Evolutionary conservation across 2,329 filamentous ascomycete species (phyloP).

Genomic region (Calonectria henricotiae): DNA sequence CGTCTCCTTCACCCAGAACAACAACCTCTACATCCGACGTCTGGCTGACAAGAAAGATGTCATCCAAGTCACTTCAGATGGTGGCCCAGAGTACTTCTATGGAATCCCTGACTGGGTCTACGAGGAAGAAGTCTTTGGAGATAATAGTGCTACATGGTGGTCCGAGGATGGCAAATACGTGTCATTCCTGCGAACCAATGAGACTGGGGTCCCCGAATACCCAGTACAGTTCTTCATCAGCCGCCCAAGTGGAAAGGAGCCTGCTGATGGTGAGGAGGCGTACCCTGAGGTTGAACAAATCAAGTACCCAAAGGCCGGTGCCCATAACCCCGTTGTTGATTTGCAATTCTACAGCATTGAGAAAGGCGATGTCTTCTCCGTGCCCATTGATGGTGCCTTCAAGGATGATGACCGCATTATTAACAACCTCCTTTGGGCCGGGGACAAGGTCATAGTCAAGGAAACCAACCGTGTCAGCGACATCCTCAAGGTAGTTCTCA

Average conservation of each 20-base stretch:
- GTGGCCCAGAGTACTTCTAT: conserved; percentile 91
- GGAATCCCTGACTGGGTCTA: conserved; percentile 99
- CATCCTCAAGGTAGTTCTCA: conserved; percentile 86
- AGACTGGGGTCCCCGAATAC: conserved; percentile 91
- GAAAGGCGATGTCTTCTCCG: conserved; percentile 83
- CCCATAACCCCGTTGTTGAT: conserved; percentile 92
- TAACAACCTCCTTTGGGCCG: conserved; percentile 94
- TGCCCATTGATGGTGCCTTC: conserved; percentile 85
- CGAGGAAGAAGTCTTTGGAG: conserved; percentile 78
- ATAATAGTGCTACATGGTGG: conserved; percentile 94
- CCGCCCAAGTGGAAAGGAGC: conserved; percentile 82
- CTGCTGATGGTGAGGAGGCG: conserved; percentile 80
- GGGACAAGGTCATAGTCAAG: conserved; percentile 86
- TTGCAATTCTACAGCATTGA: conserved; percentile 90
- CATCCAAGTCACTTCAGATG: conserved; percentile 86
- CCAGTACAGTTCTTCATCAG: conserved; percentile 95
- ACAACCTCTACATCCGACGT: conserved; percentile 89
- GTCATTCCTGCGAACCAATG: conserved; percentile 94
- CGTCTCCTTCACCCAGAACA: conserved; percentile 89
- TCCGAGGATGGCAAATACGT: conserved; percentile 90
- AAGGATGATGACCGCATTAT: conserved; percentile 88
- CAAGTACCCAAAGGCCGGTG: conserved; percentile 97
- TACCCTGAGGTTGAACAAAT: conserved; percentile 94
- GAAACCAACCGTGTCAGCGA: conserved; percentile 97
- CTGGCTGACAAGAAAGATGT: conserved; percentile 69